Percentiles rank a stretch among this genome's conserved stretches.
Conservation (phyloP, 2,329 filamentous ascomycete genomes). For the Sporothrix phasma region DNA sequence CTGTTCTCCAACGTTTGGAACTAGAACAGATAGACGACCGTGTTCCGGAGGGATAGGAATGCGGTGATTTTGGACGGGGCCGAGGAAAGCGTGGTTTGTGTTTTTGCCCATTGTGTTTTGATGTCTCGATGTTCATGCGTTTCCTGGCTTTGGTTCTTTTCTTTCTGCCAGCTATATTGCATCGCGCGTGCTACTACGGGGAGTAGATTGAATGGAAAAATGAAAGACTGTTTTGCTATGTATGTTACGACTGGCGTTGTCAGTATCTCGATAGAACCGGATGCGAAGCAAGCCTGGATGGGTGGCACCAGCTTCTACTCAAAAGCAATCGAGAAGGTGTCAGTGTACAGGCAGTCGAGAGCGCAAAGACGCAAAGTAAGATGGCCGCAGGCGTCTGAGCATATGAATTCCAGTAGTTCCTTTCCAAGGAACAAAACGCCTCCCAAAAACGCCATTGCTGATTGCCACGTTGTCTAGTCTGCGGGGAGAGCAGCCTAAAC, state of each 20-base stretch:
- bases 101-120: not conserved
- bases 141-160: not conserved
- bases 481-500: not conserved
- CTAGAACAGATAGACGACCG: constrained; percentile 31
- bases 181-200: not conserved
- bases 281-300: not conserved
- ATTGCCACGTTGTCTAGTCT: constrained; percentile 4
- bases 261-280: not conserved
- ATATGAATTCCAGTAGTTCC: not conserved
- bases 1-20: constrained; percentile 95
- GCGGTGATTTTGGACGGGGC: too few species aligned
- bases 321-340: not conserved
- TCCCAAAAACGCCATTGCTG: constrained; percentile 17
- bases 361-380: not conserved
- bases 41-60: not conserved
- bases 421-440: not conserved
- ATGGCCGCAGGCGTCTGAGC: not conserved
- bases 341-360: not conserved
- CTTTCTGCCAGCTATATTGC: not conserved
- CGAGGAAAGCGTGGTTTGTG: not conserved
- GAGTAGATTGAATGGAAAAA: not conserved
- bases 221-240: not conserved
- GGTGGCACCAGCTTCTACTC: not conserved
- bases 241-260: not conserved
- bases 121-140: not conserved